Evolutionary conservation across 2,329 filamentous ascomycete genomes (phyloP).

Genomic region (Pseudogymnoascus sp.): DNA sequence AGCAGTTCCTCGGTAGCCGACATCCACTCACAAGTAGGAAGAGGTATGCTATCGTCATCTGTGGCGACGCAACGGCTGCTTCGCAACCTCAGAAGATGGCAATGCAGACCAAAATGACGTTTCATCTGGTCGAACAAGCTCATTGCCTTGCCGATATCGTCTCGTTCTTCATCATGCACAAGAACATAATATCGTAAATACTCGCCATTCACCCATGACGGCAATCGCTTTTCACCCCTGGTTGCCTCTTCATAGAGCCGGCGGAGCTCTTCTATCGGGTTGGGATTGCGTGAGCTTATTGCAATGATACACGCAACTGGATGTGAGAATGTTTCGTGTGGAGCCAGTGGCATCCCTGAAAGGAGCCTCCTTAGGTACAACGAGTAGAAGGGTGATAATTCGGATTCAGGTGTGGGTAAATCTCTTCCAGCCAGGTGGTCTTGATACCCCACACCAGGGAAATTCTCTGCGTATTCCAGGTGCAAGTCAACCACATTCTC

Average conservation of each 20-base stretch:
- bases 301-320: slow-evolving; percentile 92
- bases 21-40: slow-evolving; percentile 83
- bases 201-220: slow-evolving; percentile 82
- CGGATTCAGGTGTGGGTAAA: not conserved
- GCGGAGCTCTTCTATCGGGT: slow-evolving; percentile 80
- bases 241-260: slow-evolving; percentile 80
- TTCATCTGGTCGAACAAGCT: slow-evolving; percentile 97
- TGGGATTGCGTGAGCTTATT: slow-evolving; percentile 79
- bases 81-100: slow-evolving; percentile 79
- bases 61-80: slow-evolving; percentile 80
- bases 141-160: slow-evolving; percentile 86
- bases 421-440: slow-evolving; percentile 29
- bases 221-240: slow-evolving; percentile 64
- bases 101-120: slow-evolving; percentile 92
- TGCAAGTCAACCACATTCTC: slow-evolving; percentile 77
- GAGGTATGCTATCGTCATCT: slow-evolving; percentile 79
- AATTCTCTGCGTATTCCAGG: slow-evolving; percentile 63
- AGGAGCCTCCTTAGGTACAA: slow-evolving; percentile 78
- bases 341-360: slow-evolving; percentile 67
- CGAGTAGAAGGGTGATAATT: slow-evolving; percentile 71
- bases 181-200: slow-evolving; percentile 94
- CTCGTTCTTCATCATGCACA: slow-evolving; percentile 91
- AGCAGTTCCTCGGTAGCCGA: slow-evolving; percentile 78
- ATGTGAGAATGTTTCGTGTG: slow-evolving; percentile 90
- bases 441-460: slow-evolving; percentile 23